A percentile compares a stretch with the other conserved stretches of the same genome.
phyloP scores from a whole-genome alignment of 2,329 filamentous ascomycete species.

The Dactylonectria macrodidyma region DNA sequence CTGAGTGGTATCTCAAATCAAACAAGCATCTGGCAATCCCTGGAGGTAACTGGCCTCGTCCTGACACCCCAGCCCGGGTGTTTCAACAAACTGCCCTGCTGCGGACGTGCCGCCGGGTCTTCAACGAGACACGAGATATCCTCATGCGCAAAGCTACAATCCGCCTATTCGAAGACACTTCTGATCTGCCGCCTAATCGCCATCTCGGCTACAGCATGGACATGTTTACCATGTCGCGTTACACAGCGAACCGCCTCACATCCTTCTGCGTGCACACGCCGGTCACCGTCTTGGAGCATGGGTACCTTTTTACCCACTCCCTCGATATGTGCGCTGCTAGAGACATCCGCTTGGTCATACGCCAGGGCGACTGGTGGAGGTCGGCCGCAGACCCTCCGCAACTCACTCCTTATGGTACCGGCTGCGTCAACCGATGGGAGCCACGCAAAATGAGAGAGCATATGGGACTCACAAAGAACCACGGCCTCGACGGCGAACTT shows the following conservation, averaged over 20 bases:
- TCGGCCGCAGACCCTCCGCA: conserved; percentile 2
- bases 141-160: conserved; percentile 27
- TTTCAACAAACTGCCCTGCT: conserved; percentile 27
- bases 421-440: conserved; percentile 8
- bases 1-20: background rate
- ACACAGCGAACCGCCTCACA: conserved; percentile 30
- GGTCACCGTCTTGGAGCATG: conserved; percentile 5
- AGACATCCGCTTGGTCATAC: conserved; percentile 27
- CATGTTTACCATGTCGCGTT: conserved; percentile 22
- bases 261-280: conserved; percentile 23
- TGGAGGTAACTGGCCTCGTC: conserved; percentile 13
- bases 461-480: conserved; percentile 24
- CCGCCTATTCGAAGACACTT: conserved; percentile 11
- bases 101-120: conserved; percentile 28
- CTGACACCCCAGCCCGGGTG: background rate
- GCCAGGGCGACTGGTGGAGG: conserved; percentile 22
- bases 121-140: conserved; percentile 26
- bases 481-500: background rate
- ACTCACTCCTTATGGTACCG: conserved; percentile 28
- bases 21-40: background rate
- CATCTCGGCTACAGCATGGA: conserved; percentile 9
- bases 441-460: conserved; percentile 18
- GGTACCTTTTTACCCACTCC: conserved; percentile 11
- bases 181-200: conserved; percentile 1
- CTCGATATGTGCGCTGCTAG: conserved; percentile 27